phyloP scores from a whole-genome alignment of 495 filamentous ascomycete species.

The Penicillium argentinense region DNA sequence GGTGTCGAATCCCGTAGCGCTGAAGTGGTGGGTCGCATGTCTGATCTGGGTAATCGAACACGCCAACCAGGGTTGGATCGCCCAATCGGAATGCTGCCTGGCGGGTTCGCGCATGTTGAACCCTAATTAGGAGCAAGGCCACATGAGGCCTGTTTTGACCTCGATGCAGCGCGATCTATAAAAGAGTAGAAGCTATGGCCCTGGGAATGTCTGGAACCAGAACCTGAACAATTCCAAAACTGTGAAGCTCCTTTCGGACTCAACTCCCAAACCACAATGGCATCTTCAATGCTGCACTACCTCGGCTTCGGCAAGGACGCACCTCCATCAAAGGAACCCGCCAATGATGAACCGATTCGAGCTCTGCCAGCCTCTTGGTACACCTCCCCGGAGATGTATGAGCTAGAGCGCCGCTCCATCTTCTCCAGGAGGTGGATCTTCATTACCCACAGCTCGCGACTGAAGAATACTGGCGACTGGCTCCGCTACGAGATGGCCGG shows the following conservation, averaged over 20 bases:
- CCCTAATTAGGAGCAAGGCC: not conserved
- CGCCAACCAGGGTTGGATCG: not conserved
- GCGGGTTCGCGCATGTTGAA: not conserved
- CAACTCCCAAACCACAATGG: constrained; percentile 9
- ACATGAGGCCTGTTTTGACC: not conserved
- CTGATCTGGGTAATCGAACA: not conserved
- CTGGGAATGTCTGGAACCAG: too few species aligned
- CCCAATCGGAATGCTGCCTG: not conserved
- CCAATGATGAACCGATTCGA: constrained; percentile 22
- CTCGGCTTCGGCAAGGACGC: constrained; percentile 27
- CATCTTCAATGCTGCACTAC: constrained; percentile 31
- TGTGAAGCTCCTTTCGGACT: not conserved
- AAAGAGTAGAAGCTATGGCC: not conserved
- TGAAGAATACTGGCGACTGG: constrained; percentile 48
- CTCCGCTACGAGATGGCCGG: constrained; percentile 48
- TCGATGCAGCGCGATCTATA: not conserved
- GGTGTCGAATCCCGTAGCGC: not conserved
- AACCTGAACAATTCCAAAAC: not conserved
- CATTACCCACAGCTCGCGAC: constrained; percentile 46
- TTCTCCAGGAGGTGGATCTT: constrained; percentile 53
- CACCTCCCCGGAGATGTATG: constrained; percentile 46
- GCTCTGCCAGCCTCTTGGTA: constrained; percentile 54
- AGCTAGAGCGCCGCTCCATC: constrained; percentile 51
- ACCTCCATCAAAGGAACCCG: constrained; percentile 14
- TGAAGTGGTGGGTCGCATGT: not conserved